Evolutionary conservation across 441 rosid genomes (phyloP), one percentile per base, ranked within the genome.

Genomic region (Bruguiera hainesii): DNA sequence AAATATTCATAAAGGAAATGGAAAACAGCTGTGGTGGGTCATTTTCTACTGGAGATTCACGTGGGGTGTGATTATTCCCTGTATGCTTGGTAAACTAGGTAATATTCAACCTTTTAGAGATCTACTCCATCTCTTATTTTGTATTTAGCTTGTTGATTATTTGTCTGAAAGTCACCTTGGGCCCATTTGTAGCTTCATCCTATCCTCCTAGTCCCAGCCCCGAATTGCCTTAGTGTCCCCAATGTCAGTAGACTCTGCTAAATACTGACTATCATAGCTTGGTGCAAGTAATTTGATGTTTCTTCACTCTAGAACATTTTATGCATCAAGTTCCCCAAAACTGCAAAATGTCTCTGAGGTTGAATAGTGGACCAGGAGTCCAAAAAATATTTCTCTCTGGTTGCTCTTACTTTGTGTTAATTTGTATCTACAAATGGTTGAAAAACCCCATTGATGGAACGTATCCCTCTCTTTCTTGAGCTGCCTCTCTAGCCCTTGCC

Each of bases 1-100:
- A 82, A 66, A 78, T 89, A 64, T 82, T 78, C 49, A 56, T 94
- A 63, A 78, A 81, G 73, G 82, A 75, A 71, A 65, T 75, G 70
- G 81, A 85, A 62, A 80, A 60, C 39, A 57, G 69, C 60, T 31
- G 25, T 37, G 15, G 6, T 29, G 63, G 61, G 15, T 67, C 58
- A 29, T 59, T 63, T 67, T 28, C 70, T 42, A 39, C 75, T 62
- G 63, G 60, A 55, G 58, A 33, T 63, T 49, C 56, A 50, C 60
- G 49, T 25, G 18, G 39, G 48, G 46, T 39, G 26, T 48, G 30
- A n/a, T 19, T 3, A 26, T 26, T 50, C 42, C 30, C 19, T 49
- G 16, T 7, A n/a, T 20, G 33, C 55, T 25, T 18, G 28, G 29
- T 13, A 52, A 39, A 56, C 59, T 65, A 52, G 73, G 72, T 70